phyloP scores from a whole-genome alignment of 2,329 filamentous ascomycete genomes.

The Orbilia brochopaga region DNA sequence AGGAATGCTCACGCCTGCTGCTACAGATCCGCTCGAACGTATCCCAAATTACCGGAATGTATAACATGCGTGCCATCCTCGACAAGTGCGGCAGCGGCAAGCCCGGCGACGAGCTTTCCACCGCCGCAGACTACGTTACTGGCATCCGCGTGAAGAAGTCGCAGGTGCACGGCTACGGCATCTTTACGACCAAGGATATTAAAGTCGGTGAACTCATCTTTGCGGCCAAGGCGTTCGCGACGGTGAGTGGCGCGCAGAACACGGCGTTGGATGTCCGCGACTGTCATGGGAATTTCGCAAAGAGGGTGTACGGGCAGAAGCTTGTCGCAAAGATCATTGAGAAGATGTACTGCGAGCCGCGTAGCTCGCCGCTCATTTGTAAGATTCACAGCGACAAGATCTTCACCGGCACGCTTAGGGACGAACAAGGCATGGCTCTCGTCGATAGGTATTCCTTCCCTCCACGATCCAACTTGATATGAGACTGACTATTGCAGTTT shows the following conservation, averaged over 20 bases:
- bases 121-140: conserved; percentile 17
- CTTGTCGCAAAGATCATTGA: conserved; percentile 15
- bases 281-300: conserved; percentile 4
- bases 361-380: conserved; percentile 12
- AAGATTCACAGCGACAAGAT: conserved; percentile 11
- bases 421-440: conserved; percentile 7
- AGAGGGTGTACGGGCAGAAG: conserved; percentile 22
- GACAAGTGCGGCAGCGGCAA: conserved; percentile 15
- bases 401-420: conserved; percentile 4
- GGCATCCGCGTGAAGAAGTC: conserved; percentile 18
- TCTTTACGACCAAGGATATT: conserved; percentile 21
- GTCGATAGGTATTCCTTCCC: conserved; percentile 19
- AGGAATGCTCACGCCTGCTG: conserved; percentile 24
- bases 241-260: conserved; percentile 14
- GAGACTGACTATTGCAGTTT: conserved; percentile 17
- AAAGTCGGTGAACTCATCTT: conserved; percentile 31
- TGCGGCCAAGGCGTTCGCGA: conserved; percentile 25
- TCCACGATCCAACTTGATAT: neutral
- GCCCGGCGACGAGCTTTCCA: conserved; percentile 4
- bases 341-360: conserved; percentile 22
- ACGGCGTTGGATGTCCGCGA: neutral
- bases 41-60: conserved; percentile 10
- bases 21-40: conserved; percentile 6
- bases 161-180: conserved; percentile 4
- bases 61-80: conserved; percentile 29